A percentile compares a stretch with the other conserved stretches of the same genome.
Evolutionary conservation across 768 basidiomycete genomes (phyloP).

Genomic region (Asterophora lycoperdoides): DNA sequence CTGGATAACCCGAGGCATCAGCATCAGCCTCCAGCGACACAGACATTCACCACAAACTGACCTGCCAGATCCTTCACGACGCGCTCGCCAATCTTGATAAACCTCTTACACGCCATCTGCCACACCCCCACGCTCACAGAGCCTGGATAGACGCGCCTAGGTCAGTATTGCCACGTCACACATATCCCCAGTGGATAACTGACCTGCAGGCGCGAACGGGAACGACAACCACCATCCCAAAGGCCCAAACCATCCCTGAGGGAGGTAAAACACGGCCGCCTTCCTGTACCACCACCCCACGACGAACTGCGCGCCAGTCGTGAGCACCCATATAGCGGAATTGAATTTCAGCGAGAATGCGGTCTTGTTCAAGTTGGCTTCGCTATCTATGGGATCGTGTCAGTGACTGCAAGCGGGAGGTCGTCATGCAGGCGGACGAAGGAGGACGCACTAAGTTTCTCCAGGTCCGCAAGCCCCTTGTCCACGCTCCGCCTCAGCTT

Average conservation of each 20-base stretch:
- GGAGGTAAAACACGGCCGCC: constrained; percentile 90
- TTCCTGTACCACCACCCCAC: constrained; percentile 91
- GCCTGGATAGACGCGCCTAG: constrained; percentile 41
- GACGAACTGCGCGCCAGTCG: constrained; percentile 81
- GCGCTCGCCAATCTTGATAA: constrained; percentile 73
- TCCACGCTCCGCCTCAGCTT: constrained; percentile 87
- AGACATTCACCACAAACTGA: constrained; percentile 21
- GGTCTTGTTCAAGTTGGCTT: constrained; percentile 55
- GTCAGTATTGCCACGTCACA: neutral
- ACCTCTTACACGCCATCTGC: constrained; percentile 91
- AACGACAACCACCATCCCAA: constrained; percentile 84
- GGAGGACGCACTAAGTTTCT: constrained; percentile 75
- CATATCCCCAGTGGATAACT: constrained; percentile 17
- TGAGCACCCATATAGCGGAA: constrained; percentile 69
- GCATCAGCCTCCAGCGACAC: constrained; percentile 3
- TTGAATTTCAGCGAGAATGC: constrained; percentile 72
- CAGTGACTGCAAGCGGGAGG: too few relatives aligned
- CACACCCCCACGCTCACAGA: constrained; percentile 91
- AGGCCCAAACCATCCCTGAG: constrained; percentile 86
- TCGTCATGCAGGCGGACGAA: neutral
- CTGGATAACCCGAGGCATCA: constrained; percentile 4
- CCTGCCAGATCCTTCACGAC: constrained; percentile 60
- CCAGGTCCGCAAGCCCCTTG: constrained; percentile 86
- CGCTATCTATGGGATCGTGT: constrained; percentile 48
- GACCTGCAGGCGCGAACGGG: constrained; percentile 87